Base-by-base conservation (phyloP, 2,329 filamentous ascomycete species). In the Penicillium sp. region DNA sequence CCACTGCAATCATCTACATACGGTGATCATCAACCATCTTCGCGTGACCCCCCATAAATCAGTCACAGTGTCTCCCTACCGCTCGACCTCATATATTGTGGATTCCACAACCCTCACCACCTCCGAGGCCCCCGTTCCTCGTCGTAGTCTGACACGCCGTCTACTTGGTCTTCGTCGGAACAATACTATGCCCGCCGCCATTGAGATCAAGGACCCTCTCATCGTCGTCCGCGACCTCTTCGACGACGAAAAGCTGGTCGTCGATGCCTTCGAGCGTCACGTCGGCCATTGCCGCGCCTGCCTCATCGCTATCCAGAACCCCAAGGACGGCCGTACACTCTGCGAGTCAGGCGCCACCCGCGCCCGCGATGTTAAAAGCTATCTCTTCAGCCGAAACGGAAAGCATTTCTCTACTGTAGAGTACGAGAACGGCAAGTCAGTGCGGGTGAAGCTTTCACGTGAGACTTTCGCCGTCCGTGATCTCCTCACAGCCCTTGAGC, bases 401-500 rank as follows among this genome's bases (percentile, higher is more conserved):
- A 68, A 67, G 47, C 63, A 71, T 30, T 74, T 69, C 54, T 75
- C 74, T 0, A 63, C 68, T 7, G 64, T 75, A 41, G 72, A 75
- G 59, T 65, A 64, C n/a, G 68, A 72, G 34, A 59, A 54, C 38
- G 65, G 68, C 52, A 61, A 69, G 22, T 57, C 62, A 1, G 69
- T 68, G 3, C 63, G 74, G 18, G 64, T 77, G 50, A 69, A 72
- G 53, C 69, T 77, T 27, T 74, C 75, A 6, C 56, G 60, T 7
- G 61, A 65, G 34, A 71, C 61, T 50, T 53, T 55, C 6, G 64
- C 65, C 6, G 65, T 72, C 36, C 64, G 64, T 13, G 63, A 60
- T 14, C 62, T 77, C 13, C 62, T 77, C 9, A 65, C 67, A 7
- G 74, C 74, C 2, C 60, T 76, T 19, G 72, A 75, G 45, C 62